Base-by-base conservation (phyloP, 371 early-diverging fungal genomes). In the Sporodiniella umbellata region DNA sequence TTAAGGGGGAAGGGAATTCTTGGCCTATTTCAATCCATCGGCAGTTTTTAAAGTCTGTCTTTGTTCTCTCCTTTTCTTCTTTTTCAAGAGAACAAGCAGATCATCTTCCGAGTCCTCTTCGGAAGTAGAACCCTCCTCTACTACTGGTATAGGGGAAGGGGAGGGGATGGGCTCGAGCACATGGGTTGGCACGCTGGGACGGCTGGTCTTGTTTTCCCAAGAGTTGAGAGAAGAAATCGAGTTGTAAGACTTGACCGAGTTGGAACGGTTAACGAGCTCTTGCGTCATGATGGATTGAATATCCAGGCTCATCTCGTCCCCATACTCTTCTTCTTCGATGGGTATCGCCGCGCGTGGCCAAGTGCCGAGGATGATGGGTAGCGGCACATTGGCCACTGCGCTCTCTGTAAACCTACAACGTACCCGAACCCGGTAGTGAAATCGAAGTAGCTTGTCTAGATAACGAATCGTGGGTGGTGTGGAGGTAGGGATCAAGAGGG, bases 241-340 rank as follows among this genome's bases (percentile, higher is more conserved):
- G 8, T 54, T 57, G 11, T 51, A 33, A n/a, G 72, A 72, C n/a
- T 60, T 56, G 17, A 56, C 54, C 1, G 72, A 70, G 35, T 68
- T 66, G 0, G 66, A 64, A 30, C 75, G 60, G 12, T 42, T 50
- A 2, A 68, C 58, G 4, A 50, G 39, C 28, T 54, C 58, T 11
- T 33, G 28, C 23, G 37, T 58, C 3, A 23, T 28, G 28, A 19
- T 53, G n/a, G n/a, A 14, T 21, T 38, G 43, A 40, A 46, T 18
- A 33, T 42, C 18, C 23, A 37, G 43, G 12, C 44, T 42, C 8
- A 53, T 38, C 35, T 58, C 67, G 6, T 61, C 53, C 14, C 69
- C 75, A 19, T 69, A 67, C 19, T n/a, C n/a, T n/a, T 75, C 75
- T 30, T 75, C 75, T 21, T 75, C 75, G 42, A 75, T 75, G 11